A percentile compares a stretch with the other conserved stretches of the same genome.
Evolutionary conservation across 768 basidiomycete genomes (phyloP).

Genomic region (Panaeolus cyanescens): DNA sequence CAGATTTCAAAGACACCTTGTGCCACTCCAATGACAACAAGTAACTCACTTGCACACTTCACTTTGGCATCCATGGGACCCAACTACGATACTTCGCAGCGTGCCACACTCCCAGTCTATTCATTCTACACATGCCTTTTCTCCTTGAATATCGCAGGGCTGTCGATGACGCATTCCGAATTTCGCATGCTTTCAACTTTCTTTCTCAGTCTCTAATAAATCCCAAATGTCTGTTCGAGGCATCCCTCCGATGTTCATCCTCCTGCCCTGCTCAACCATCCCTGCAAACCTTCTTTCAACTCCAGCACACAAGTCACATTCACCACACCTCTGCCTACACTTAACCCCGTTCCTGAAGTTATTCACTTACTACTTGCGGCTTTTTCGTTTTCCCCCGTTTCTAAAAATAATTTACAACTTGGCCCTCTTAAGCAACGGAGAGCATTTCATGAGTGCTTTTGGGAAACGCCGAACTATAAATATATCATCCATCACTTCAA

Average conservation of each 20-base stretch:
- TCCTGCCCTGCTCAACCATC: not conserved
- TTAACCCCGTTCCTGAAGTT: not conserved
- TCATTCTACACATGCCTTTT: not conserved
- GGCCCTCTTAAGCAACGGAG: not conserved
- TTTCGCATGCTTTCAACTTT: not conserved
- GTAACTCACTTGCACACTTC: not conserved
- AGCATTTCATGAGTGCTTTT: not conserved
- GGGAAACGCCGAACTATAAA: conserved; percentile 1
- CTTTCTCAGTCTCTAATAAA: not conserved
- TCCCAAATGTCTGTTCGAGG: no score
- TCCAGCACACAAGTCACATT: not conserved
- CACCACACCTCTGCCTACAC: not conserved
- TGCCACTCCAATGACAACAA: no score
- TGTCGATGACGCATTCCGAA: not conserved
- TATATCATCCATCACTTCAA: not conserved
- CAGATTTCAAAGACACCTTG: no score
- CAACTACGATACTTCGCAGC: not conserved
- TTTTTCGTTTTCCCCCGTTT: not conserved
- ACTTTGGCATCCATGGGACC: not conserved
- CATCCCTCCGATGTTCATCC: not conserved
- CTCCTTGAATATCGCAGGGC: not conserved
- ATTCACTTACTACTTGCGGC: not conserved
- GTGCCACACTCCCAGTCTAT: not conserved
- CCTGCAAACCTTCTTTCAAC: not conserved
- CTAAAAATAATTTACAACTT: not conserved